phyloP scores from a whole-genome alignment of 2,329 filamentous ascomycete genomes.

The Colletotrichum sublineola region DNA sequence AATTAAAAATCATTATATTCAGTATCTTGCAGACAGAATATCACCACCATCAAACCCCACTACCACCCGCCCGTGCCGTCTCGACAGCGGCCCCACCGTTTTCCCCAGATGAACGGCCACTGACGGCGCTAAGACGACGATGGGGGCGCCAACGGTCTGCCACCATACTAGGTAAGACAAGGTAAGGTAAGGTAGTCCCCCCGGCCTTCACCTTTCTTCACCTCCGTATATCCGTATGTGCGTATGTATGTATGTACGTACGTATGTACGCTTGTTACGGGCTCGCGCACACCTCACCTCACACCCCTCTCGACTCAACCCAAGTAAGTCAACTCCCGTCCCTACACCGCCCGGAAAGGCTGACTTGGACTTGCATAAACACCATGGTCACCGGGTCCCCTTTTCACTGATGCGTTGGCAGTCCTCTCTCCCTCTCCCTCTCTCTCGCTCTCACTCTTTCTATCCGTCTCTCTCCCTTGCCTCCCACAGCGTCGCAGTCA shows the following conservation, averaged over 20 bases:
- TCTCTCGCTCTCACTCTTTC: too few relatives aligned
- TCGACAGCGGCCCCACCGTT: slow-evolving; percentile 31
- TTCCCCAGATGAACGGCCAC: slow-evolving; percentile 20
- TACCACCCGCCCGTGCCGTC: background rate
- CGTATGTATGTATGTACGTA: too few relatives aligned
- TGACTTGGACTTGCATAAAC: slow-evolving; percentile 43
- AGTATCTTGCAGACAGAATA: background rate
- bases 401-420: slow-evolving; percentile 41
- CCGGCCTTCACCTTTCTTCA: slow-evolving; percentile 15
- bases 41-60: background rate
- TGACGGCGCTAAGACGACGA: background rate
- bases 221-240: background rate
- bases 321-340: slow-evolving; percentile 13
- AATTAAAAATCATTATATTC: background rate
- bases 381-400: slow-evolving; percentile 40
- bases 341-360: slow-evolving; percentile 41
- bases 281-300: background rate
- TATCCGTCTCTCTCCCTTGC: slow-evolving; percentile 19
- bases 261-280: too few relatives aligned
- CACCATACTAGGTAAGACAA: background rate
- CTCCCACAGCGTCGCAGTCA: slow-evolving; percentile 29
- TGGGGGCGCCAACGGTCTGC: slow-evolving; percentile 37
- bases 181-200: slow-evolving; percentile 4
- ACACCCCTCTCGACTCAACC: too few relatives aligned
- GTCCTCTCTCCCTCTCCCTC: background rate